These are phyloP conservation scores for Pichia phayaonensis DNA, from an alignment of 805 yeast species.

Conservation along the genomic window DNA sequence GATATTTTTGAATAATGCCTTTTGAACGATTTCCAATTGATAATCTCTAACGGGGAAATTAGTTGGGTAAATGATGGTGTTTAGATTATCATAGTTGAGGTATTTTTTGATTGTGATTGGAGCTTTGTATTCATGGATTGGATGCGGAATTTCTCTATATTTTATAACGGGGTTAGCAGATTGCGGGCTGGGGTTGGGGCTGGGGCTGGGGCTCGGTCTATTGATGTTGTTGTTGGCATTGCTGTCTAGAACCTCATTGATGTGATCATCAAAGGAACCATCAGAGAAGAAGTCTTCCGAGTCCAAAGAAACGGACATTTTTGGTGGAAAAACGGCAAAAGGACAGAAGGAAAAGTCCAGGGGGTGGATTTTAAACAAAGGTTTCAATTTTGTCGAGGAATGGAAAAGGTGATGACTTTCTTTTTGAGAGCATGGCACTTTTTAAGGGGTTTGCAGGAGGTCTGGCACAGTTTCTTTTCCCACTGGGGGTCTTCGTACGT, in stretches of 20 bases:
- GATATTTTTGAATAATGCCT: constrained; percentile 64
- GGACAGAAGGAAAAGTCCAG: no score
- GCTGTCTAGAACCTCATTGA: background rate
- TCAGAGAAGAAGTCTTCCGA: constrained; percentile 3
- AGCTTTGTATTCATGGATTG: background rate
- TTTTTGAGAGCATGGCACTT: no score
- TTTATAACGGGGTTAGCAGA: background rate
- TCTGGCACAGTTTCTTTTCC: no score
- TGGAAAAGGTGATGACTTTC: no score
- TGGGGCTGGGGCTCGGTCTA: no score
- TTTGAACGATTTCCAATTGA: constrained; percentile 71
- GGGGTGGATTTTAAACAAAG: no score
- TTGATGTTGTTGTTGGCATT: background rate
- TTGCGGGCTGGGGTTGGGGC: no score
- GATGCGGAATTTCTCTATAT: background rate
- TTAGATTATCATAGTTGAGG: constrained; percentile 32
- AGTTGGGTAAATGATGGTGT: constrained; percentile 70
- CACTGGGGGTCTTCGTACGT: no score
- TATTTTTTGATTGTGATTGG: constrained; percentile 34
- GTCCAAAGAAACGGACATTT: background rate
- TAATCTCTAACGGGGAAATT: constrained; percentile 81
- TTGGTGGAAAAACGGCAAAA: background rate
- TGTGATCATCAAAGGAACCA: constrained; percentile 1
- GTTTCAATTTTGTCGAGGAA: no score
- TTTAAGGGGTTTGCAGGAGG: background rate